These are phyloP conservation scores for Ogataea kodamae DNA, from an alignment of 805 yeast genomes.

Conservation along the genomic window DNA sequence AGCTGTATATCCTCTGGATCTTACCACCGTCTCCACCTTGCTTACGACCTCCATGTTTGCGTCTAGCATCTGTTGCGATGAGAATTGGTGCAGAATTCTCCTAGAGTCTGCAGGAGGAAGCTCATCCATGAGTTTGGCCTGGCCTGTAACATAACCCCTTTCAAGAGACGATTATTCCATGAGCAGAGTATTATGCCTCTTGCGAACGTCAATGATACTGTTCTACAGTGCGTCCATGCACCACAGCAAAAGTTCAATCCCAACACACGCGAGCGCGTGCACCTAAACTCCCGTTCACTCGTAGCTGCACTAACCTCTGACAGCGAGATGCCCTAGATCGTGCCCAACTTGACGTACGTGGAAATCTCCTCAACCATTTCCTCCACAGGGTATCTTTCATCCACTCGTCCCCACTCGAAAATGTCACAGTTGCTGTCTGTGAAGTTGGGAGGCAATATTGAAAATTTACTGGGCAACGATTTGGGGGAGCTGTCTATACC, in stretches of 20 bases:
- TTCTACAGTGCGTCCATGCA: conserved; percentile 56
- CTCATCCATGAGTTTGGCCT: conserved; percentile 41
- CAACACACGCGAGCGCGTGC: conserved; percentile 63
- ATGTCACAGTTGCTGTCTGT: conserved; percentile 23
- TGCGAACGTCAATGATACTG: conserved; percentile 60
- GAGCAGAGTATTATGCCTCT: conserved; percentile 58
- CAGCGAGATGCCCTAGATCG: conserved; percentile 65
- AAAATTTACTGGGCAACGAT: conserved; percentile 45
- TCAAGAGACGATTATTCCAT: conserved; percentile 83
- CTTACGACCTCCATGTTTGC: conserved; percentile 53
- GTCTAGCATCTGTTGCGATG: conserved; percentile 47
- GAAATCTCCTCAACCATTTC: conserved; percentile 56
- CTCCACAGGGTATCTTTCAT: conserved; percentile 51
- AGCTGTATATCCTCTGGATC: conserved; percentile 42
- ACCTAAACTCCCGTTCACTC: conserved; percentile 55
- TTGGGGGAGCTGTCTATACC: conserved; percentile 50
- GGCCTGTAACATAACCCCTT: conserved; percentile 73
- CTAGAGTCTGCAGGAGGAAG: conserved; percentile 61
- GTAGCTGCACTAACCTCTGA: conserved; percentile 69
- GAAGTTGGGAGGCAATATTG: conserved; percentile 37
- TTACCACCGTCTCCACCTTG: conserved; percentile 48
- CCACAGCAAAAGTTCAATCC: conserved; percentile 74
- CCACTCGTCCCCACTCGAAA: conserved; percentile 74
- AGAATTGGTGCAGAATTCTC: conserved; percentile 50
- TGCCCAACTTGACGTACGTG: conserved; percentile 59